phyloP scores from a whole-genome alignment of 2,329 filamentous ascomycete genomes.

The Massarina eburnea region DNA sequence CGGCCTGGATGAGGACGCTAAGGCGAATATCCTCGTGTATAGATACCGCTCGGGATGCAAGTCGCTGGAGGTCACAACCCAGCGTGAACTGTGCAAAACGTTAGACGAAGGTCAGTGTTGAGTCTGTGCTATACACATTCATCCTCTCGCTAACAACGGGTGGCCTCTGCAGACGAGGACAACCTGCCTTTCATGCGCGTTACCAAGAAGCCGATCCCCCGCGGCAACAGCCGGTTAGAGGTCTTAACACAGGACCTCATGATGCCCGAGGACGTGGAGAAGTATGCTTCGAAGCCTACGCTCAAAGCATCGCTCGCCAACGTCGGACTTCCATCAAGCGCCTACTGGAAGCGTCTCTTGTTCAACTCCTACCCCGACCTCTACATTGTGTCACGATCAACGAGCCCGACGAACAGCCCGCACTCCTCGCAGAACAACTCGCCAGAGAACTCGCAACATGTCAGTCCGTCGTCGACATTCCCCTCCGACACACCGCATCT shows the following conservation, averaged over 20 bases:
- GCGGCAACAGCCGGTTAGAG: slow-evolving; percentile 49
- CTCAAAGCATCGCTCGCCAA: slow-evolving; percentile 51
- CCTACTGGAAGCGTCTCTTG: slow-evolving; percentile 50
- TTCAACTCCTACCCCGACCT: slow-evolving; percentile 50
- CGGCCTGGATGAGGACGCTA: slow-evolving; percentile 47
- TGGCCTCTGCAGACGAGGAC: slow-evolving; percentile 39
- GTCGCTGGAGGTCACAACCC: slow-evolving; percentile 45
- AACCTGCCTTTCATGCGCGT: slow-evolving; percentile 45
- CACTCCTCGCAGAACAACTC: slow-evolving; percentile 42
- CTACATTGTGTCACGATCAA: slow-evolving; percentile 51
- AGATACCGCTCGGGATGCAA: slow-evolving; percentile 45
- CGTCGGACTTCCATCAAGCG: slow-evolving; percentile 47
- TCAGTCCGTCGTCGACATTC: slow-evolving; percentile 38
- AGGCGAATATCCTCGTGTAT: slow-evolving; percentile 49
- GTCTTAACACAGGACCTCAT: slow-evolving; percentile 50
- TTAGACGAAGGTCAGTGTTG: slow-evolving; percentile 38
- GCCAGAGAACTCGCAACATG: slow-evolving; percentile 42
- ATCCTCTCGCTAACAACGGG: slow-evolving; percentile 19
- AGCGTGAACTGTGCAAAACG: slow-evolving; percentile 47
- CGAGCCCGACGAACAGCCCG: slow-evolving; percentile 30
- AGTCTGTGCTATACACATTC: not conserved
- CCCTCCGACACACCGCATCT: slow-evolving; percentile 30
- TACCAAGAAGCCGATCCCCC: slow-evolving; percentile 50
- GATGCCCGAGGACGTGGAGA: slow-evolving; percentile 34
- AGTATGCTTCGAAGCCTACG: slow-evolving; percentile 48